Percentiles rank a stretch among this genome's conserved stretches.
phyloP scores from a whole-genome alignment of 2,329 filamentous ascomycete species.

The Neofusicoccum sp. region DNA sequence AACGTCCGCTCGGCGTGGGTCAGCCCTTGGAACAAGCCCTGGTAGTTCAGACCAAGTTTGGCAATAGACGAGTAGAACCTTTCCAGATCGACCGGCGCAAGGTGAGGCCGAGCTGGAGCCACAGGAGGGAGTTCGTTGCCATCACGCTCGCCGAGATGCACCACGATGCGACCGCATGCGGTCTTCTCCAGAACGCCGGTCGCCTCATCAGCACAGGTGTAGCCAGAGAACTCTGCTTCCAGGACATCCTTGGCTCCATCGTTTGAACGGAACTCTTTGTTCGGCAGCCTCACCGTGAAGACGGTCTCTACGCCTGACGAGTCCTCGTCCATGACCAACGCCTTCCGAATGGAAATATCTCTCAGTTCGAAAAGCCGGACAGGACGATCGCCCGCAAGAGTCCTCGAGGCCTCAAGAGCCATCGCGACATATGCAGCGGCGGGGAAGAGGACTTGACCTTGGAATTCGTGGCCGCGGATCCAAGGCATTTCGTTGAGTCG shows the following conservation, averaged over 20 bases:
- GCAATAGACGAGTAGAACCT: slow-evolving; percentile 27
- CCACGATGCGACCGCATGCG: not conserved
- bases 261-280: not conserved
- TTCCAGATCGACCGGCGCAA: slow-evolving; percentile 3
- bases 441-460: slow-evolving; percentile 46
- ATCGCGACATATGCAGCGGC: slow-evolving; percentile 48
- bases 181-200: not conserved
- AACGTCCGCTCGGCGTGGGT: slow-evolving; percentile 21
- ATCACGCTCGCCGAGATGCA: not conserved
- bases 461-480: slow-evolving; percentile 29
- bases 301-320: slow-evolving; percentile 7
- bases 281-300: not conserved
- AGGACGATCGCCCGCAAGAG: slow-evolving; percentile 4
- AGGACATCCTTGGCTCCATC: not conserved
- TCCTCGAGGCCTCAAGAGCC: slow-evolving; percentile 31
- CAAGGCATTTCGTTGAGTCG: slow-evolving; percentile 24
- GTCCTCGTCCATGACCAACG: slow-evolving; percentile 24
- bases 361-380: slow-evolving; percentile 23
- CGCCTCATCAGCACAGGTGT: not conserved
- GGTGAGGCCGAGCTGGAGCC: not conserved
- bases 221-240: not conserved
- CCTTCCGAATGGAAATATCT: slow-evolving; percentile 24
- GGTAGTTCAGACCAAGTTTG: slow-evolving; percentile 30
- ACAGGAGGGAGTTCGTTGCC: not conserved
- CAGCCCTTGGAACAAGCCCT: slow-evolving; percentile 10